These are phyloP conservation scores for Mortierella alpina DNA, from an alignment of 192 early-diverging fungal species.

Conservation along the genomic window DNA sequence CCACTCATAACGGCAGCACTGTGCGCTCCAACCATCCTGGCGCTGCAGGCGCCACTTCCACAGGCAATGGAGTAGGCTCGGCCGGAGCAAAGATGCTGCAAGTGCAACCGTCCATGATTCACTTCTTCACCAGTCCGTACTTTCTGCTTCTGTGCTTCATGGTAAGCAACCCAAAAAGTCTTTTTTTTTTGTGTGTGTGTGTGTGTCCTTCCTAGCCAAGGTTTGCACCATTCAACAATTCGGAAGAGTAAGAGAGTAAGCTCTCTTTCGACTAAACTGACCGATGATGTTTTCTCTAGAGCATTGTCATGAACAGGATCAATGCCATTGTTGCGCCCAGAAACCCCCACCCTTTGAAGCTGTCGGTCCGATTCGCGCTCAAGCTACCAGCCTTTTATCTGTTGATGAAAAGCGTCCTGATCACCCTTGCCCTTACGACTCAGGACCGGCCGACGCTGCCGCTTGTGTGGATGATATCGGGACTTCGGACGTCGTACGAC, in stretches of 20 bases:
- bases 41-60: neutral
- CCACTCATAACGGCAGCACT: neutral
- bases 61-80: neutral
- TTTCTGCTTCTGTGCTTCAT: constrained; percentile 52
- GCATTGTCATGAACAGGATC: constrained; percentile 60
- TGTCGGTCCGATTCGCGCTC: constrained; percentile 52
- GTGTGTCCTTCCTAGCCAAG: no score
- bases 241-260: neutral
- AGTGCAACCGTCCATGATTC: constrained; percentile 40
- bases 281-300: constrained; percentile 24
- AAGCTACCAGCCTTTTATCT: constrained; percentile 58
- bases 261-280: neutral
- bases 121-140: constrained; percentile 51
- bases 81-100: constrained; percentile 20
- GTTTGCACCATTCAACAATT: neutral
- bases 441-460: constrained; percentile 21
- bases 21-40: neutral
- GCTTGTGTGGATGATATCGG: constrained; percentile 12
- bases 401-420: constrained; percentile 47
- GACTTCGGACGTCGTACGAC: constrained; percentile 15
- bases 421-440: constrained; percentile 37
- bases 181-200: constrained; percentile 9
- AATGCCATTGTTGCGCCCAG: constrained; percentile 61
- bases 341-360: constrained; percentile 55
- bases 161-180: constrained; percentile 15